Evolutionary conservation across 2,329 filamentous ascomycete genomes (phyloP), one percentile per base, ranked within the genome.

Genomic region (Neonectria faginata): DNA sequence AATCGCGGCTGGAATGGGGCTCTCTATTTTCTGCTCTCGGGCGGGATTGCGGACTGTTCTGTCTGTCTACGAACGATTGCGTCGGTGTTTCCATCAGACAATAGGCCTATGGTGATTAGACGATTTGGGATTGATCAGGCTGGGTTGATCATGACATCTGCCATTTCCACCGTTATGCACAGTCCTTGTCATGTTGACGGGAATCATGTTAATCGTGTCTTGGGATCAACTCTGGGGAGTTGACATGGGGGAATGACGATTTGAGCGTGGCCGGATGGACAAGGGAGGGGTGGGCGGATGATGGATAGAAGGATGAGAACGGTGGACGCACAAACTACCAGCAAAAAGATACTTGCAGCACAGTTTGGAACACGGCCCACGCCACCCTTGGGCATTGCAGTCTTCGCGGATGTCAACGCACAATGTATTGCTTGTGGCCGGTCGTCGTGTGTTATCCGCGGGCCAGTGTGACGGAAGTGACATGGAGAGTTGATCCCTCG

Each of bases 401-500:
- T 36, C 33, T 36, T 36, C 20, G 3, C 27, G 33, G 31, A 33
- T 55, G 22, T 33, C 42, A 60, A 39, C 14, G 33, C n/a, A 36
- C 48, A 58, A 55, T 16, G 53, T 65, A 57, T 53, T 48, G 27
- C 39, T 51, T 27, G 48, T 42, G 47, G 27, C 14, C 53, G 8
- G 25, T 58, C 25, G n/a, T 53, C 27, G 42, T 33, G 57, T 59
- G 55, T 55, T 65, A 57, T 57, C 60, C 51, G 57, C 60, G 62
- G 51, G 29, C 36, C 57, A 57, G 53, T 39, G n/a, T 48, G 60
- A 57, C 50, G 58, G 53, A 54, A 66, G 62, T 58, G 58, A 57
- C 62, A 65, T 54, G 55, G 41, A 45, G 33, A 59, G 60, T 59
- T 66, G 62, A 56, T 72, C 65, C 71, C 71, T 73, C 71, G 71